These are phyloP conservation scores for Coelastrella sp. DNA, from an alignment of 139 green algal genomes.

Conservation along the genomic window DNA sequence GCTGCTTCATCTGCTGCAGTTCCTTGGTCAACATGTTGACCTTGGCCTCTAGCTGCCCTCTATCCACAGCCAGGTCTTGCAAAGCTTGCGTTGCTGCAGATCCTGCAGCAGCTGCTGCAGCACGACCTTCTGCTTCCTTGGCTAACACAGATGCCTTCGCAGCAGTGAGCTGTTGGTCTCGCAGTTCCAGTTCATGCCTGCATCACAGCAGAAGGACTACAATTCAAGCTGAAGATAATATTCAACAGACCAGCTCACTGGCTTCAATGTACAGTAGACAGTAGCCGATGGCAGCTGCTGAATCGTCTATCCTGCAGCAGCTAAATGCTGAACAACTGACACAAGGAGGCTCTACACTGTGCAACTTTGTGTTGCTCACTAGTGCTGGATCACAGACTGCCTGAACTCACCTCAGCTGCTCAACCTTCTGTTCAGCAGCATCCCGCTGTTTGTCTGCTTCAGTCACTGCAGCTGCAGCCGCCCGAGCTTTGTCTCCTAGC, in stretches of 20 bases:
- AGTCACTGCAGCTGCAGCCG: slow-evolving; percentile 17
- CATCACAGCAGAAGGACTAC: neutral
- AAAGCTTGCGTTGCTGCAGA: neutral
- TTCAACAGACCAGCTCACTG: too few species aligned
- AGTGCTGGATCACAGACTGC: neutral
- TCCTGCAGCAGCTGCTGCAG: slow-evolving; percentile 30
- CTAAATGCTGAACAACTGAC: too few species aligned
- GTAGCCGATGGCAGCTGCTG: too few species aligned
- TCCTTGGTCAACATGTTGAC: slow-evolving; percentile 2
- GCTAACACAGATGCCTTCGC: neutral
- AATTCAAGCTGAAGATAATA: too few species aligned
- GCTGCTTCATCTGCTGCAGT: slow-evolving; percentile 24
- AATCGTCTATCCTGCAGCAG: too few species aligned
- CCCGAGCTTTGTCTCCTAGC: neutral
- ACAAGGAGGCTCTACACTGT: too few species aligned
- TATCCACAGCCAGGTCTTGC: slow-evolving; percentile 11
- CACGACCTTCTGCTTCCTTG: slow-evolving; percentile 5
- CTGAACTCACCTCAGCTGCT: slow-evolving; percentile 29
- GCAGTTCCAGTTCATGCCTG: neutral
- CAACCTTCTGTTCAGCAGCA: neutral
- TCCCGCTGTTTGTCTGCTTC: slow-evolving; percentile 4
- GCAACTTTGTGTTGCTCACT: too few species aligned
- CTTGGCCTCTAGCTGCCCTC: neutral
- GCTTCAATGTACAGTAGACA: too few species aligned
- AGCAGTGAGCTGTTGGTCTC: neutral